A percentile compares a stretch with the other conserved stretches of the same genome.
phyloP scores from a whole-genome alignment of 2,329 filamentous ascomycete species.

The Sodiomyces alkalinus region DNA sequence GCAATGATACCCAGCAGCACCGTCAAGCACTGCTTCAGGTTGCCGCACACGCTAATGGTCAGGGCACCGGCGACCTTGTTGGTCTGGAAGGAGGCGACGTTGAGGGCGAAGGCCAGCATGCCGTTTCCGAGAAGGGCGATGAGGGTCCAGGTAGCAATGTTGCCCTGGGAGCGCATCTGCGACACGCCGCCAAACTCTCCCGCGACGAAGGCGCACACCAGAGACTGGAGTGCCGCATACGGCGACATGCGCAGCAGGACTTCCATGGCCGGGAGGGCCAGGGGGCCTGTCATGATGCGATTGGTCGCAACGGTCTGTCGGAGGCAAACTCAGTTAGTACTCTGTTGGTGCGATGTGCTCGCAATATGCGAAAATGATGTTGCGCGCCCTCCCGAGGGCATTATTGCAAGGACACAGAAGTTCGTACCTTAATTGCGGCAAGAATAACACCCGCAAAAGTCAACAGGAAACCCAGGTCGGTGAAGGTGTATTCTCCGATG shows the following conservation, averaged over 20 bases:
- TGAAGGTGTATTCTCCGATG: conserved; percentile 47
- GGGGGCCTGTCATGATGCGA: conserved; percentile 45
- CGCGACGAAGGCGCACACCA: conserved; percentile 32
- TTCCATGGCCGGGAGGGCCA: conserved; percentile 42
- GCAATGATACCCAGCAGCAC: conserved; percentile 37
- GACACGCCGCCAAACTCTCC: conserved; percentile 34
- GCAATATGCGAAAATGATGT: neutral
- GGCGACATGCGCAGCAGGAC: conserved; percentile 48
- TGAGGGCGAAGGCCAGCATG: conserved; percentile 37
- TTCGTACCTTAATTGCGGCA: conserved; percentile 35
- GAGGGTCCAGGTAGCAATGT: conserved; percentile 19
- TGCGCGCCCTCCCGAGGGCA: conserved; percentile 1
- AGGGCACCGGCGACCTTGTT: conserved; percentile 42
- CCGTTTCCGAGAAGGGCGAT: conserved; percentile 34
- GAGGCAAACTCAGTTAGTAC: conserved; percentile 8
- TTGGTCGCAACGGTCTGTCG: conserved; percentile 44
- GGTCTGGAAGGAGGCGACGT: conserved; percentile 40
- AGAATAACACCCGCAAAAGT: conserved; percentile 38
- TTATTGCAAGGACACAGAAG: too few species aligned
- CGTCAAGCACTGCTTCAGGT: conserved; percentile 42
- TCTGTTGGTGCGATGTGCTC: neutral
- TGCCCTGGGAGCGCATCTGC: conserved; percentile 17
- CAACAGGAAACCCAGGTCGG: conserved; percentile 38
- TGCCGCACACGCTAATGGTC: conserved; percentile 44
- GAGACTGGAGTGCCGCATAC: conserved; percentile 38